phyloP scores from a whole-genome alignment of 2,329 filamentous ascomycete species.

The Stachybotrys echinatus region DNA sequence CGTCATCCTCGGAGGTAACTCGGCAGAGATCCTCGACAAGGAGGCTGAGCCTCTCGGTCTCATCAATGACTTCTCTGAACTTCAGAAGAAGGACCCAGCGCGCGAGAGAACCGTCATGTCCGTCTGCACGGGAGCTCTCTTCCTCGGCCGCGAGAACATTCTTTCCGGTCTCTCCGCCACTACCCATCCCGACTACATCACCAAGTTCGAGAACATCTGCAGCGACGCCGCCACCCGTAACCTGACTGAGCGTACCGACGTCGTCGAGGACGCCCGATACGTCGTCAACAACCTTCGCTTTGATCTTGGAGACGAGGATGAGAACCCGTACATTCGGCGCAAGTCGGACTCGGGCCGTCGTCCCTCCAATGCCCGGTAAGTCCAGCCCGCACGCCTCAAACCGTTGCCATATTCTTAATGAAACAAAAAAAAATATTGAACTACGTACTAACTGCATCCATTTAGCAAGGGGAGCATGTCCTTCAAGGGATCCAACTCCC shows the following conservation, averaged over 20 bases:
- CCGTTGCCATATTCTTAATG: slow-evolving; percentile 6
- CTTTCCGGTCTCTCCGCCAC: slow-evolving; percentile 75
- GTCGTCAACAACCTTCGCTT: slow-evolving; percentile 90
- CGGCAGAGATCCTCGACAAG: slow-evolving; percentile 57
- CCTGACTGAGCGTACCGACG: slow-evolving; percentile 72
- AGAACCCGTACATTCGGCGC: slow-evolving; percentile 77
- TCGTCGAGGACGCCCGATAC: slow-evolving; percentile 75
- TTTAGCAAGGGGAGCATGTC: slow-evolving; percentile 77
- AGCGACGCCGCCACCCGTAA: slow-evolving; percentile 66
- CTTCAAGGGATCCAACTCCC: slow-evolving; percentile 66
- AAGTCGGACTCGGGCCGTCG: slow-evolving; percentile 62
- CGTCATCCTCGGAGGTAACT: slow-evolving; percentile 69
- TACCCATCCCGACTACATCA: slow-evolving; percentile 75
- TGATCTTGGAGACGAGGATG: slow-evolving; percentile 73
- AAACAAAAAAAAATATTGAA: too few relatives aligned
- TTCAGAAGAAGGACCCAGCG: slow-evolving; percentile 72
- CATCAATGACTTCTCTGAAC: slow-evolving; percentile 71
- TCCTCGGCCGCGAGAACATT: slow-evolving; percentile 72
- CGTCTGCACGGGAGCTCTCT: slow-evolving; percentile 72
- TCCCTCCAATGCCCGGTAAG: slow-evolving; percentile 56
- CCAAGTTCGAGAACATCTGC: slow-evolving; percentile 76
- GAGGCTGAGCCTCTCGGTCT: slow-evolving; percentile 65
- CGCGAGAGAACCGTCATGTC: slow-evolving; percentile 79
- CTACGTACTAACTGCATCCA: slow-evolving; percentile 12
- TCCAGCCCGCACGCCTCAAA: too few relatives aligned